A percentile compares a stretch with the other conserved stretches of the same genome.
These are phyloP conservation scores for Kluyveromyces aestuarii DNA, from an alignment of 805 yeast genomes.

Conservation along the genomic window DNA sequence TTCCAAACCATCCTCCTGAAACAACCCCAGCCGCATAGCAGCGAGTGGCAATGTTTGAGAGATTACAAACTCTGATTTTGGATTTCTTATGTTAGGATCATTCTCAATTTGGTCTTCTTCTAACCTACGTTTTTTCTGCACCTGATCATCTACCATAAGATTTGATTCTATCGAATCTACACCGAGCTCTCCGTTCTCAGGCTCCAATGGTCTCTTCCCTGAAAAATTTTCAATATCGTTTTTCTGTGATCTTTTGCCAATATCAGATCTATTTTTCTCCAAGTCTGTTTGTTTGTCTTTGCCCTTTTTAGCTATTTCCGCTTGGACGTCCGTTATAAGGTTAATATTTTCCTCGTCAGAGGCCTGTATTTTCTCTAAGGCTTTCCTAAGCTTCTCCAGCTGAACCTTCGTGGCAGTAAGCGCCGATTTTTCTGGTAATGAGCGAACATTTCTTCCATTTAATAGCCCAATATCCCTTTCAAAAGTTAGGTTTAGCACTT, in stretches of 20 bases:
- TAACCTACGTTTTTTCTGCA: conserved; percentile 13
- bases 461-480: conserved; percentile 52
- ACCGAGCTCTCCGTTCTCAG: conserved; percentile 7
- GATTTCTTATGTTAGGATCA: conserved; percentile 56
- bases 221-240: conserved; percentile 1
- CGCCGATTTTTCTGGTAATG: conserved; percentile 32
- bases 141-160: conserved; percentile 1
- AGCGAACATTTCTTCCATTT: conserved; percentile 46
- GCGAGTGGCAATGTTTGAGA: conserved; percentile 60
- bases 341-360: conserved; percentile 17
- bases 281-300: conserved; percentile 9
- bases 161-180: conserved; percentile 10
- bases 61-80: conserved; percentile 66
- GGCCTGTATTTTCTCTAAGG: conserved; percentile 15
- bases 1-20: conserved; percentile 53
- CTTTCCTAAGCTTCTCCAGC: conserved; percentile 21
- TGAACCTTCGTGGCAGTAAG: conserved; percentile 36
- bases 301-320: conserved; percentile 5
- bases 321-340: conserved; percentile 10
- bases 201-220: background rate
- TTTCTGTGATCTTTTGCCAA: background rate
- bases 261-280: conserved; percentile 9
- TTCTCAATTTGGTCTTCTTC: conserved; percentile 32
- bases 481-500: conserved; percentile 43
- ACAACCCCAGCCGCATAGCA: conserved; percentile 57